Percentiles rank a stretch among this genome's conserved stretches.
phyloP scores from a whole-genome alignment of 2,329 filamentous ascomycete genomes.

The Fusarium gaditjirri region DNA sequence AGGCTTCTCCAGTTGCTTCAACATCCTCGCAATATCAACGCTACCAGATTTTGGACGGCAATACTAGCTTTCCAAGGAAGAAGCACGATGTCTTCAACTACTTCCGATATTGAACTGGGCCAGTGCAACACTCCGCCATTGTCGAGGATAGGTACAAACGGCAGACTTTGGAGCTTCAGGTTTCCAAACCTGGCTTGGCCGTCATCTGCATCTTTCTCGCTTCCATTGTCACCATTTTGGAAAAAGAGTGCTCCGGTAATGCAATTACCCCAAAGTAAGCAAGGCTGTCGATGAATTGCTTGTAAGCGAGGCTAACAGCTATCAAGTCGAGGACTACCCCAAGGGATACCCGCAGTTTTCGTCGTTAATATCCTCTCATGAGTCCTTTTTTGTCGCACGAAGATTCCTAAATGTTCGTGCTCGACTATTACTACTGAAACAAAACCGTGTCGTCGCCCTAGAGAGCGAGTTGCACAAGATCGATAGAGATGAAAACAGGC shows the following conservation, averaged over 20 bases:
- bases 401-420: rapidly evolving
- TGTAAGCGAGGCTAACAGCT: background rate
- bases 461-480: background rate
- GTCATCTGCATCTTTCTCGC: background rate
- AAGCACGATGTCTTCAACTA: background rate
- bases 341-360: background rate
- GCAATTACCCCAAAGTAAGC: background rate
- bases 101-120: background rate
- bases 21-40: rapidly evolving
- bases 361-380: background rate
- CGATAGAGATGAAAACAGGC: background rate
- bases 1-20: rapidly evolving
- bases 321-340: background rate
- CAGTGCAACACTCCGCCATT: background rate
- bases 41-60: rapidly evolving
- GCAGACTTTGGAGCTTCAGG: background rate
- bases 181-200: background rate
- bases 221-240: background rate
- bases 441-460: background rate
- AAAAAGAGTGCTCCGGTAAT: background rate
- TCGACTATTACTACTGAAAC: background rate
- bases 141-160: background rate
- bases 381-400: background rate
- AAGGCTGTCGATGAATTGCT: rapidly evolving
- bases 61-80: too few relatives aligned